Conservation (phyloP, 23 red algal genomes). For the Agarophyton chilense region DNA sequence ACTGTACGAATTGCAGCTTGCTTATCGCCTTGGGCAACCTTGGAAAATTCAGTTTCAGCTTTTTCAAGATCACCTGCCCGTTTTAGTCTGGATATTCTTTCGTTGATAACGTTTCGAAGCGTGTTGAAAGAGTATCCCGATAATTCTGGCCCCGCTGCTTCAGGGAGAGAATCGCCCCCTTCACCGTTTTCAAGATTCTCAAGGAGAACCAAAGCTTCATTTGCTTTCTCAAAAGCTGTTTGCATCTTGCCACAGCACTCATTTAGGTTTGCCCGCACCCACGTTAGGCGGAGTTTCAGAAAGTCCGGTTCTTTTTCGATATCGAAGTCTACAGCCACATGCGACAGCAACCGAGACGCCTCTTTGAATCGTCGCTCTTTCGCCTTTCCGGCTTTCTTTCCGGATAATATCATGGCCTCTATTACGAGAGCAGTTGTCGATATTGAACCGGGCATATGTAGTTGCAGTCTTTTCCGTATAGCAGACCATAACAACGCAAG, state of each 20-base stretch:
- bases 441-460: conserved; percentile 36
- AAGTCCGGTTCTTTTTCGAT: conserved; percentile 30
- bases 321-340: conserved; percentile 2
- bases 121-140: conserved; percentile 35
- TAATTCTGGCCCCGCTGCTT: conserved; percentile 44
- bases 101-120: conserved; percentile 22
- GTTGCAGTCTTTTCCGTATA: conserved; percentile 28
- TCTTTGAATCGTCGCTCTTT: conserved; percentile 61
- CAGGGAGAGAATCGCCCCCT: conserved; percentile 8
- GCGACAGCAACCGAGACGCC: conserved; percentile 44
- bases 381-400: conserved; percentile 67
- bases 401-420: conserved; percentile 41
- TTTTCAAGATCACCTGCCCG: conserved; percentile 64
- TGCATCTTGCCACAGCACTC: conserved; percentile 61
- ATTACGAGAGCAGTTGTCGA: conserved; percentile 26
- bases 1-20: conserved; percentile 55
- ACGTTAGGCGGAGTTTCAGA: conserved; percentile 31
- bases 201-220: conserved; percentile 26
- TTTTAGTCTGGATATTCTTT: conserved; percentile 16
- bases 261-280: conserved; percentile 41
- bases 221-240: conserved; percentile 30
- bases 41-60: conserved; percentile 61
- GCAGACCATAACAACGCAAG: conserved; percentile 63
- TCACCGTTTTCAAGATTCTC: not conserved
- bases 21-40: conserved; percentile 52